Conservation (phyloP, 768 basidiomycete species). For the Tylopilus felleus region DNA sequence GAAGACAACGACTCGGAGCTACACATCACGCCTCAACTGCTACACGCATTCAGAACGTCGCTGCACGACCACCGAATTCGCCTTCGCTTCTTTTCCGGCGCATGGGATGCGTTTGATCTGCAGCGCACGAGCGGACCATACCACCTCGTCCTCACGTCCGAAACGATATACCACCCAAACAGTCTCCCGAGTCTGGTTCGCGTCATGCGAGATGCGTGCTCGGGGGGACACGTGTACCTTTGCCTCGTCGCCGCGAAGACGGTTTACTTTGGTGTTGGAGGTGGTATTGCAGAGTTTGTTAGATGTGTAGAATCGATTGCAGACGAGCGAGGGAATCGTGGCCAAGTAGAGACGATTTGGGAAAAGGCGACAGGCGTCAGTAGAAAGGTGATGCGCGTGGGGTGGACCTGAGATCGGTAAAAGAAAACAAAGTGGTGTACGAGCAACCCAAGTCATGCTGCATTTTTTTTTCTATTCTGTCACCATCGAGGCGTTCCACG, state of each 20-base stretch:
- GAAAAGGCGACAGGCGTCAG: constrained; percentile 68
- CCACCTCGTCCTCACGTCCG: constrained; percentile 80
- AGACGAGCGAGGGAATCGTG: constrained; percentile 19
- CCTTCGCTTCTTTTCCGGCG: constrained; percentile 76
- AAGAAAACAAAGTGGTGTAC: not conserved
- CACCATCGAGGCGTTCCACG: no score
- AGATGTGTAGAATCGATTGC: constrained; percentile 37
- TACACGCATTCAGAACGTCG: constrained; percentile 60
- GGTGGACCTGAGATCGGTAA: constrained; percentile 39
- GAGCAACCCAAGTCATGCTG: not conserved
- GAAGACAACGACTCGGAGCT: constrained; percentile 47
- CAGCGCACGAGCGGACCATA: constrained; percentile 39
- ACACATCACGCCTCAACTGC: constrained; percentile 60
- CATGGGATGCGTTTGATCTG: constrained; percentile 64
- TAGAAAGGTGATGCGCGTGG: constrained; percentile 62
- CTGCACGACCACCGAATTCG: constrained; percentile 51
- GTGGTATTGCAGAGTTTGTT: constrained; percentile 77
- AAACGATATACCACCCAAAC: constrained; percentile 82
- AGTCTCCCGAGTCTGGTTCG: constrained; percentile 59
- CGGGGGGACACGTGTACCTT: constrained; percentile 19
- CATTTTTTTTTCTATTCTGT: no score
- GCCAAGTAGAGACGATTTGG: constrained; percentile 57
- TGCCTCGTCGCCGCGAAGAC: constrained; percentile 90
- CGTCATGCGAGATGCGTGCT: constrained; percentile 44
- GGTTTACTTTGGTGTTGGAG: constrained; percentile 94